Evolutionary conservation across 495 filamentous ascomycete genomes (phyloP).

Genomic region (Pyrenula aspistea): DNA sequence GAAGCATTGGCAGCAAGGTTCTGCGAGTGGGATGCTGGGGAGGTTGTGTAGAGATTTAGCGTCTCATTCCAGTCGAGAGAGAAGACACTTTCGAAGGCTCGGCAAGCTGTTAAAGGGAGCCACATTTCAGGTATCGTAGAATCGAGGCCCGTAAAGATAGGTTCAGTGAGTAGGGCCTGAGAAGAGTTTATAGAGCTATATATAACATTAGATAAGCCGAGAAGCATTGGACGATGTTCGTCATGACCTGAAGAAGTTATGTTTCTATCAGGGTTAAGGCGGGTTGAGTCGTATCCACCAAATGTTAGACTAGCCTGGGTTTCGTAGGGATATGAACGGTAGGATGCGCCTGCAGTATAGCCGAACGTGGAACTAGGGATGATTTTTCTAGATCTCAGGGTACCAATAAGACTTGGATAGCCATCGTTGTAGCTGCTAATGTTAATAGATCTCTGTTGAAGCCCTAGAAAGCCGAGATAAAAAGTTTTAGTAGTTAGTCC

Average conservation of each 20-base stretch:
- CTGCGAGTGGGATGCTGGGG: neutral
- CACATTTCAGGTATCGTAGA: constrained; percentile 52
- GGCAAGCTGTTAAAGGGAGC: constrained; percentile 45
- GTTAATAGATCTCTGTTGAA: constrained; percentile 15
- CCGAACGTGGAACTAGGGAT: constrained; percentile 16
- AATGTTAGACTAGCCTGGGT: constrained; percentile 43
- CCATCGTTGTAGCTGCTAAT: constrained; percentile 13
- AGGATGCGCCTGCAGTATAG: constrained; percentile 21
- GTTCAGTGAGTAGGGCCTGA: constrained; percentile 26
- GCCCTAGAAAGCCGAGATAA: constrained; percentile 17
- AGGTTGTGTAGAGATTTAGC: constrained; percentile 26
- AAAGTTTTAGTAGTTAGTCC: constrained; percentile 18
- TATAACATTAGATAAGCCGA: constrained; percentile 37
- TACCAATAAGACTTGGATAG: constrained; percentile 14
- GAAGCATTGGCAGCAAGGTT: constrained; percentile 18
- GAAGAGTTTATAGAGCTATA: constrained; percentile 25
- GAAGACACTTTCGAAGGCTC: constrained; percentile 41
- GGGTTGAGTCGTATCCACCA: constrained; percentile 46
- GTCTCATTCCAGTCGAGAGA: constrained; percentile 30
- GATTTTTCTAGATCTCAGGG: constrained; percentile 6
- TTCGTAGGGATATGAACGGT: constrained; percentile 12
- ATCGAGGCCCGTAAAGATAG: constrained; percentile 45
- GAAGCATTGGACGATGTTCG: constrained; percentile 26
- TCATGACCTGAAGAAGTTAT: constrained; percentile 8
- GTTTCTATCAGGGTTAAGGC: constrained; percentile 32